Evolutionary conservation across 2,329 filamentous ascomycete species (phyloP).

Genomic region (Diaporthe vexans): DNA sequence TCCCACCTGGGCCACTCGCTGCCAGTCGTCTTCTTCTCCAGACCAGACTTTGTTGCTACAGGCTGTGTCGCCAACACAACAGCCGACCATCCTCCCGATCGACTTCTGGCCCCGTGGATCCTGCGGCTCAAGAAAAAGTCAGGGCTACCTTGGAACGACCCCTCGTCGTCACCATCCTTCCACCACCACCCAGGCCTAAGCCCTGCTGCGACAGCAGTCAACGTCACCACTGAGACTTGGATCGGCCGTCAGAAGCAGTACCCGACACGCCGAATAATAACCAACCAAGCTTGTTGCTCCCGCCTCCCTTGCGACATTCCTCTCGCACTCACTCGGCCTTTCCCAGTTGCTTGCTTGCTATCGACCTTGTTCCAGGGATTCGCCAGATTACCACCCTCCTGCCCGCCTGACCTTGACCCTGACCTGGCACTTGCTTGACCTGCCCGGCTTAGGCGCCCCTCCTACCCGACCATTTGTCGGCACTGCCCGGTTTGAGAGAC

Average conservation of each 20-base stretch:
- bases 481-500: slow-evolving; percentile 22
- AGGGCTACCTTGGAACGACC: background rate
- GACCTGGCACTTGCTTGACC: background rate
- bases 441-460: slow-evolving; percentile 1
- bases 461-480: background rate
- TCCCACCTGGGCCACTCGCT: background rate
- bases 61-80: background rate
- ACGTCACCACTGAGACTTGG: slow-evolving; percentile 34
- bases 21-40: background rate
- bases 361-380: background rate
- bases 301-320: too few species aligned
- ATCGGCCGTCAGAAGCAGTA: slow-evolving; percentile 25
- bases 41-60: too few species aligned
- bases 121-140: background rate
- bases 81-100: background rate
- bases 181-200: background rate
- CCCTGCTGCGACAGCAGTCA: slow-evolving; percentile 7
- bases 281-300: background rate
- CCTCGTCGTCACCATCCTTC: background rate
- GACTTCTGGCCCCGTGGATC: background rate
- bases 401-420: slow-evolving; percentile 19
- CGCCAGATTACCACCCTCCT: slow-evolving; percentile 10
- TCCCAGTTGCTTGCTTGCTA: background rate
- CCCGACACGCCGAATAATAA: background rate
- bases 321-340: background rate